Evolutionary conservation across 768 basidiomycete species (phyloP), one percentile per base, ranked within the genome.

Genomic region (Leucosporidium yakuticum): DNA sequence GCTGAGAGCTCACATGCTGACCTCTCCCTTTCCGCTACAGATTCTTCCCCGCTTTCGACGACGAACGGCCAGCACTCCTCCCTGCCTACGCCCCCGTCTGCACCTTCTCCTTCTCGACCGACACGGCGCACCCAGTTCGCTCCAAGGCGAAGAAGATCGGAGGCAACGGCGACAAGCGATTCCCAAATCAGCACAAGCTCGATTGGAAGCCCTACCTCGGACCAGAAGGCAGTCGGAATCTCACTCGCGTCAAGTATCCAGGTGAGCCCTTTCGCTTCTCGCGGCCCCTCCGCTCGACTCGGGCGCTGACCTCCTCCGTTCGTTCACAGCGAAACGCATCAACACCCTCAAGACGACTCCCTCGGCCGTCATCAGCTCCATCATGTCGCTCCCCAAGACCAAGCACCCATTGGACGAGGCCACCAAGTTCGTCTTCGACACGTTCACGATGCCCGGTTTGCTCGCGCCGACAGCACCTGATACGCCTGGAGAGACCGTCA

Each of bases 91-190:
- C 89, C 67, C 85, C 89, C 1, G 80, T 84, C 17, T 89, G 94
- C n/a, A 94, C 92, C 12, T 93, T 97, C 77, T 96, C 93, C 1
- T 89, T 87, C 77, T 88, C 88, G 25, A 85, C 85, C 74, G 94
- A 93, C 77, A 94, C 93, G 2, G 77, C 84, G 9, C 88, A 94
- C 69, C 90, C 90, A 77, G 83, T 11, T 0, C 88, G 93, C 21
- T 89, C 90, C 0, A 84, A 89, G 57, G 81, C 89, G 56, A 84
- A 87, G 76, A 87, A 87, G 27, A 82, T 86, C 36, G 68, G 74
- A 5, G 25, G 59, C 12, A 72, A 75, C 47, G 73, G 76, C 34
- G 75, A 71, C 71, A 73, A 73, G 32, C 56, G 70, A 19, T 81
- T 91, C 78, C 90, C 92, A 15, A 87, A 94, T 75, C 92, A 95